Conservation (phyloP, 805 yeast genomes). For the Saccharomycopsis olivae region DNA sequence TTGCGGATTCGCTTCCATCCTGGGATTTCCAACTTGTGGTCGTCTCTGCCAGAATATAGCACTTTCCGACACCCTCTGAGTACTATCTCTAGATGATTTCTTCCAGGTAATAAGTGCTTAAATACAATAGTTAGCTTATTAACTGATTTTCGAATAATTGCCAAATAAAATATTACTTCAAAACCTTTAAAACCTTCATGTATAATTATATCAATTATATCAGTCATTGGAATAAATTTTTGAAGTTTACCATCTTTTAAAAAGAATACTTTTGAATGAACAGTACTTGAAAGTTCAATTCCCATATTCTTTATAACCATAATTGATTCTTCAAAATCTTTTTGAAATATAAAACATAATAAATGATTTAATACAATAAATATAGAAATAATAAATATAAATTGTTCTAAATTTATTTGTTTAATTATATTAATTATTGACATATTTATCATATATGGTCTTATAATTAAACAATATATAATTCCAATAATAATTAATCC, state of each 20-base stretch:
- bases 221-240: constrained; percentile 32
- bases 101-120: constrained; percentile 33
- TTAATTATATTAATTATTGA: neutral
- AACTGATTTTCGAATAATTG: constrained; percentile 5
- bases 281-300: constrained; percentile 27
- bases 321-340: constrained; percentile 28
- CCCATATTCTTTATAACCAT: constrained; percentile 34
- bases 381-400: too few relatives aligned
- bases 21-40: constrained; percentile 13
- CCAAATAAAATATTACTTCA: constrained; percentile 35
- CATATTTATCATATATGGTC: neutral
- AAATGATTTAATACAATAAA: constrained; percentile 1
- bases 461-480: neutral
- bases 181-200: constrained; percentile 43
- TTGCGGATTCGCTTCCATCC: neutral
- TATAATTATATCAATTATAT: constrained; percentile 37
- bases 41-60: constrained; percentile 22
- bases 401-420: too few relatives aligned
- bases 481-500: neutral
- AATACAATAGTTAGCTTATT: constrained; percentile 27
- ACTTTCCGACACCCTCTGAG: constrained; percentile 30
- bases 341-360: constrained; percentile 9
- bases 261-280: constrained; percentile 8
- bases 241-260: neutral
- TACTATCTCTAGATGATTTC: constrained; percentile 30